These are phyloP conservation scores for Aspergillus awamori DNA, from an alignment of 2,329 filamentous ascomycete species.

Conservation along the genomic window DNA sequence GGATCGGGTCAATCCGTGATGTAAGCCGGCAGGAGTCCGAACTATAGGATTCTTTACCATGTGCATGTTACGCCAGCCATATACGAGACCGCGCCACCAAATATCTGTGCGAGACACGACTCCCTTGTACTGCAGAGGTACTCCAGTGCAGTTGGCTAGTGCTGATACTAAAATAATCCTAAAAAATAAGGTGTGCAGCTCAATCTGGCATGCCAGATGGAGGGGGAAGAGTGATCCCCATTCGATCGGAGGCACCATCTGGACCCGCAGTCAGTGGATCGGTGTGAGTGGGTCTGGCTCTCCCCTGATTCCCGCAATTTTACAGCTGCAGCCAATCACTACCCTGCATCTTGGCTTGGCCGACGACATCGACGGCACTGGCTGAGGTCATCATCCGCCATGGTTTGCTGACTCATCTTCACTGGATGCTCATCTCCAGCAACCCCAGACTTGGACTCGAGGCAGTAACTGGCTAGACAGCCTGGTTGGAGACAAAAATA, in stretches of 20 bases:
- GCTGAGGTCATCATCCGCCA: conserved; percentile 1
- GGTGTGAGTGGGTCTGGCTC: neutral
- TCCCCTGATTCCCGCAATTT: neutral
- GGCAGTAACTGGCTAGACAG: too few relatives aligned
- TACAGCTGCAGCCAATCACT: neutral
- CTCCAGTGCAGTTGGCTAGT: neutral
- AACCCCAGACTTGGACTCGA: too few relatives aligned
- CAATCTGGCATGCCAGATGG: neutral
- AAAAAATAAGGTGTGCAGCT: too few relatives aligned
- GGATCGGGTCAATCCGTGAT: conserved; percentile 5
- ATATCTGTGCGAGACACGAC: neutral
- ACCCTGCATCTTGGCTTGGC: neutral
- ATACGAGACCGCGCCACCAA: neutral
- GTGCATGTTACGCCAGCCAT: neutral
- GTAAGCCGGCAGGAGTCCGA: neutral
- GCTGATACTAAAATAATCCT: too few relatives aligned
- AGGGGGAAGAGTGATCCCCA: neutral
- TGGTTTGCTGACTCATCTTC: too few relatives aligned
- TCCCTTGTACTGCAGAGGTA: neutral
- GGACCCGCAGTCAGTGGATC: neutral
- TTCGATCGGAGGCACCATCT: neutral
- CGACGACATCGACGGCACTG: conserved; percentile 1
- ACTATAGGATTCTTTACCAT: neutral
- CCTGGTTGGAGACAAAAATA: neutral
- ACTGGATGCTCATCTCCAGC: too few relatives aligned